Evolutionary conservation across 106 monocot genomes (phyloP).

Genomic region (Ottelia alismoides): DNA sequence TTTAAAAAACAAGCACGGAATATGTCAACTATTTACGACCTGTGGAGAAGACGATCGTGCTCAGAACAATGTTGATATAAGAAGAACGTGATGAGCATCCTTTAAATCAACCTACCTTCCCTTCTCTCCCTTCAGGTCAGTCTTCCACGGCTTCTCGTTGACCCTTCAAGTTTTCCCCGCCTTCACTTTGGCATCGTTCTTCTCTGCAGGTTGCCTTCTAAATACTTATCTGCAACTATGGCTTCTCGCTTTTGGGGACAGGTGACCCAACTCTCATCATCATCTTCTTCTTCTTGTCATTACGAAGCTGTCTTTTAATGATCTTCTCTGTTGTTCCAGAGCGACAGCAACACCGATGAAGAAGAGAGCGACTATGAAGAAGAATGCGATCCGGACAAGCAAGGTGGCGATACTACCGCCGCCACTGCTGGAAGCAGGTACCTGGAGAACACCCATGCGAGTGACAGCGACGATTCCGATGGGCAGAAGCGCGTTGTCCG

Average conservation of each 20-base stretch:
- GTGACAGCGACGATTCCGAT: conserved; percentile 73
- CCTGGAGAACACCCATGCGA: conserved; percentile 22
- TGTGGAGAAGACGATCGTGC: too few relatives aligned
- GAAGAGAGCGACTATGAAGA: conserved; percentile 36
- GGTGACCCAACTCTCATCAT: conserved; percentile 1
- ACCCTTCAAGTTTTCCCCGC: too few relatives aligned
- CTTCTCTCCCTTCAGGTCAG: too few relatives aligned
- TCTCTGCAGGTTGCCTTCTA: too few relatives aligned
- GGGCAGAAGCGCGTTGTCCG: conserved; percentile 43
- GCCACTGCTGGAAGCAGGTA: conserved; percentile 6
- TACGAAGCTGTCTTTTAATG: background rate
- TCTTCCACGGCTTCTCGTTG: too few relatives aligned
- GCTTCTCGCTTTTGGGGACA: conserved; percentile 25
- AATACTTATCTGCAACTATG: too few relatives aligned
- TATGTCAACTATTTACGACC: too few relatives aligned
- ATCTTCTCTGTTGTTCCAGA: conserved; percentile 6
- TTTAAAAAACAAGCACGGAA: too few relatives aligned
- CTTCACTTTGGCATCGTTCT: too few relatives aligned
- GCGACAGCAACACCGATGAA: conserved; percentile 43
- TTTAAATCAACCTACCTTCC: too few relatives aligned
- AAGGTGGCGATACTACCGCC: conserved; percentile 3
- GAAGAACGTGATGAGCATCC: too few relatives aligned
- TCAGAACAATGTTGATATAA: too few relatives aligned
- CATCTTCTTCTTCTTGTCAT: background rate
- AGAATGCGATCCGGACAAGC: conserved; percentile 14